Conservation (phyloP, 2,329 filamentous ascomycete genomes). For the Nannizziopsis arthrosporioides region DNA sequence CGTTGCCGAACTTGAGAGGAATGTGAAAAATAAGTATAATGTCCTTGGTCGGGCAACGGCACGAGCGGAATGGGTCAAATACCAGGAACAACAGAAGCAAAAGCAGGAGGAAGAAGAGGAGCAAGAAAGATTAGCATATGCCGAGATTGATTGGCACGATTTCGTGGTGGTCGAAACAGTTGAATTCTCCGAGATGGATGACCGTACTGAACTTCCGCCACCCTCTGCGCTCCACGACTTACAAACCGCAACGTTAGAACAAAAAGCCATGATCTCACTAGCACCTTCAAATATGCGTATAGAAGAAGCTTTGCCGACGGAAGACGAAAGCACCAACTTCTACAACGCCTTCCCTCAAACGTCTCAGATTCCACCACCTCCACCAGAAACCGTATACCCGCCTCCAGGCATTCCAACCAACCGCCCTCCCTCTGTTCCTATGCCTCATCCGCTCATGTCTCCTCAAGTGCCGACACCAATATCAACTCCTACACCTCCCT, state of each 20-base stretch:
- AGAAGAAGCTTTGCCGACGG: slow-evolving; percentile 86
- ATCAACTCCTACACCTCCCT: slow-evolving; percentile 28
- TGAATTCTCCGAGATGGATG: slow-evolving; percentile 78
- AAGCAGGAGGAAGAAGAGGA: slow-evolving; percentile 82
- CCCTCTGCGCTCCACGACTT: slow-evolving; percentile 83
- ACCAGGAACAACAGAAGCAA: slow-evolving; percentile 70
- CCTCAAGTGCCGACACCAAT: slow-evolving; percentile 25
- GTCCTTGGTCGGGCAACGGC: slow-evolving; percentile 70
- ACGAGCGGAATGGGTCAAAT: slow-evolving; percentile 76
- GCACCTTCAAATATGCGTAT: slow-evolving; percentile 65
- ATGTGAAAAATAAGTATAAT: slow-evolving; percentile 66
- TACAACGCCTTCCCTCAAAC: slow-evolving; percentile 37
- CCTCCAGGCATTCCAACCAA: slow-evolving; percentile 19
- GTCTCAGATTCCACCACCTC: slow-evolving; percentile 29
- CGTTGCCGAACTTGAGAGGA: slow-evolving; percentile 59
- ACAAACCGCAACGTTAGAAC: slow-evolving; percentile 86
- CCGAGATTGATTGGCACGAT: slow-evolving; percentile 94
- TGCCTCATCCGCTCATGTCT: slow-evolving; percentile 16
- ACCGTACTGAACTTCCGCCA: slow-evolving; percentile 71
- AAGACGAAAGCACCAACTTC: slow-evolving; percentile 48
- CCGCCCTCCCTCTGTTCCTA: slow-evolving; percentile 22
- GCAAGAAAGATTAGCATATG: slow-evolving; percentile 63
- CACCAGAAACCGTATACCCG: slow-evolving; percentile 21
- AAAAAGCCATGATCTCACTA: slow-evolving; percentile 84
- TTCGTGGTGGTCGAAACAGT: slow-evolving; percentile 95